Evolutionary conservation across 1,284 basidiomycete genomes (phyloP), one percentile per base, ranked within the genome.

Genomic region (Boletellus sp.): DNA sequence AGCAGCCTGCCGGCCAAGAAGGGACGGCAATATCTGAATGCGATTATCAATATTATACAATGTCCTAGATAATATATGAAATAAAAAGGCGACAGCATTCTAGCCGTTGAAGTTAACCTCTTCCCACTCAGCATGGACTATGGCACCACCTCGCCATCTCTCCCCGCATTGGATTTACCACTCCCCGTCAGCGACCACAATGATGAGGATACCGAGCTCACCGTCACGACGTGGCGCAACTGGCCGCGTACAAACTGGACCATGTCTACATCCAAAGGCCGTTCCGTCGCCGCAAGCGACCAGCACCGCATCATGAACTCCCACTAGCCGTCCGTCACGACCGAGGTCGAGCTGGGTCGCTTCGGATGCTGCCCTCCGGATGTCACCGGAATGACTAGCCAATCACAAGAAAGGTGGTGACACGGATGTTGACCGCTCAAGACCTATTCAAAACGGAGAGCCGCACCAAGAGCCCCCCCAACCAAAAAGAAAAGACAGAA

Each of bases 341-440:
- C 26, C 5, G 8, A 8, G 4, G 35, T 37, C 19, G 14, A n/a
- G 2, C n/a, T 14, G 2, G 59, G 59, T 13, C 59, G 59, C 16
- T 19, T 47, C 10, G 58, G 59, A 26, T 4, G 36, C 21, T 58
- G 49, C 4, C 49, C 43, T 17, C 21, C 39, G 11, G 49, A 53
- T 22, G 63, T 43, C 2, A 46, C 49, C 17, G 50, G 4, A 10
- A 63, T 26, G 8, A 65, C 56, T 8, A 36, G 41, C 14, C 43
- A 32, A 0, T 63, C 60, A 17, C 54, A 45, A 2, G 17, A 4
- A 13, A 52, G 29, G 35, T 63, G 27, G 19, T 63, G 30, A 19
- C 63, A 60, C 2, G 59, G 63, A 13, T 38, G 13, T 46, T 56
- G 43, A 2, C 59, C 59, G 1, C 51, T 62, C 55, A 65, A 37